Base-by-base conservation (phyloP, 2,329 filamentous ascomycete genomes). In the Epichloe glyceriae region DNA sequence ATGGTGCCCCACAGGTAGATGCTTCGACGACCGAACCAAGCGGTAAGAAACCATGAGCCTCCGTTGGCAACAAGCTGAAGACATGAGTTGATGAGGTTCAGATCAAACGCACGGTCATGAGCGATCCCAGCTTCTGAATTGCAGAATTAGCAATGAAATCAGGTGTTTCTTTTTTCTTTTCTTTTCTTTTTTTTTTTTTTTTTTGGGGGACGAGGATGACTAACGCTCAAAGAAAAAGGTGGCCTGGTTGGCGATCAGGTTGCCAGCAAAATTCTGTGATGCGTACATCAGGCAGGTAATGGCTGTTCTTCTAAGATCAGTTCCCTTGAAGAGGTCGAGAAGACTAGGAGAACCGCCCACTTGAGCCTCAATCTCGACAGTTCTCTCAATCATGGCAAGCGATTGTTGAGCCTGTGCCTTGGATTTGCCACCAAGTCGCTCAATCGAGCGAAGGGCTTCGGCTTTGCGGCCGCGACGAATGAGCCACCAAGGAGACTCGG, bases 171-270 rank as follows among this genome's bases (percentile, higher is more conserved):
- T 43, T 11, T n/a, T 15, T 6, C 2, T 26, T 2, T 22, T 22
- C 5, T 22, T 22, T 22, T 5, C 1, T 22, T 5, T 22, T 22
- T 0, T 22, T 5, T 6, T 6, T 6, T 5, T 7, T 26, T 26
- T 26, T 26, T 26, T 26, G 8, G 2, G 19, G 7, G 11, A 19
- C 6, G 2, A 15, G 12, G 19, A 7, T 22, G 50, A 62, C 60
- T 57, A 44, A 63, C 62, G 63, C 53, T 71, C 60, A 47, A 81
- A 81, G 64, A 81, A 81, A 62, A 75, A 81, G 46, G 76, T 75
- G 4, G 78, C 76, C 60, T 81, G 77, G 61, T 81, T 80, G 58
- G 77, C 77, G 55, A 81, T 80, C 41, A 80, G 59, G 59, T 80
- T 81, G 60, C 78, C 78, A 1, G 78, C 75, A 46, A 81, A 66